phyloP scores from a whole-genome alignment of 1,139 yeast genomes.

The Hansenula sp. region DNA sequence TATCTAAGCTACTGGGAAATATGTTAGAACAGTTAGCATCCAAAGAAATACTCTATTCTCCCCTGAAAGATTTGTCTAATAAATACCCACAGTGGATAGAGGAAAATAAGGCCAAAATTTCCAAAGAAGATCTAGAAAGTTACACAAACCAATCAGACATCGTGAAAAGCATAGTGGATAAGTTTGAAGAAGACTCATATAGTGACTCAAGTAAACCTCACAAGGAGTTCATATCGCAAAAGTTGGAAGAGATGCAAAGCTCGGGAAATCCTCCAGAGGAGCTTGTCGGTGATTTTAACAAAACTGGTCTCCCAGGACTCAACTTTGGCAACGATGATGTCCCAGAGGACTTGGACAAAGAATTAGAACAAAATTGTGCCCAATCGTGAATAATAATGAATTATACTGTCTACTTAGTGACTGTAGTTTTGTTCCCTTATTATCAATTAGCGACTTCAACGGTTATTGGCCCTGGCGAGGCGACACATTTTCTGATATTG shows the following conservation, averaged over 20 bases:
- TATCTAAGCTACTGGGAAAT: slow-evolving; percentile 63
- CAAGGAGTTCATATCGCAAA: slow-evolving; percentile 49
- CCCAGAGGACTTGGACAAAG: slow-evolving; percentile 43
- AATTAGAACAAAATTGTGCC: slow-evolving; percentile 35
- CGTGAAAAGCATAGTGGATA: slow-evolving; percentile 47
- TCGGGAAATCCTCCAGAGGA: slow-evolving; percentile 89
- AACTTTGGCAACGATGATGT: slow-evolving; percentile 42
- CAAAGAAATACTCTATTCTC: slow-evolving; percentile 84
- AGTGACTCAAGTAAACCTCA: slow-evolving; percentile 46
- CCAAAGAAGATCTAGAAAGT: slow-evolving; percentile 44
- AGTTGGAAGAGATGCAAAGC: slow-evolving; percentile 70
- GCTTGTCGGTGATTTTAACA: slow-evolving; percentile 62
- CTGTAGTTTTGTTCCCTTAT: no score
- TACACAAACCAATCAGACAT: slow-evolving; percentile 55
- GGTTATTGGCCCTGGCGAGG: slow-evolving; percentile 1
- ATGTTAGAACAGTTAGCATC: slow-evolving; percentile 84
- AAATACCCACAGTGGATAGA: slow-evolving; percentile 47
- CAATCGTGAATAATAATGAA: slow-evolving; percentile 11
- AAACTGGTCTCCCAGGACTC: slow-evolving; percentile 45
- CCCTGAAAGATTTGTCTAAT: slow-evolving; percentile 73
- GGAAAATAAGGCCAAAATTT: slow-evolving; percentile 37
- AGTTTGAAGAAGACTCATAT: slow-evolving; percentile 55
- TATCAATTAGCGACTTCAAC: no score
- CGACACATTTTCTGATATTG: neutral
- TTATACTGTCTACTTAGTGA: no score